Conservation (phyloP, 2,329 filamentous ascomycete genomes). For the Colletotrichum paranaense region DNA sequence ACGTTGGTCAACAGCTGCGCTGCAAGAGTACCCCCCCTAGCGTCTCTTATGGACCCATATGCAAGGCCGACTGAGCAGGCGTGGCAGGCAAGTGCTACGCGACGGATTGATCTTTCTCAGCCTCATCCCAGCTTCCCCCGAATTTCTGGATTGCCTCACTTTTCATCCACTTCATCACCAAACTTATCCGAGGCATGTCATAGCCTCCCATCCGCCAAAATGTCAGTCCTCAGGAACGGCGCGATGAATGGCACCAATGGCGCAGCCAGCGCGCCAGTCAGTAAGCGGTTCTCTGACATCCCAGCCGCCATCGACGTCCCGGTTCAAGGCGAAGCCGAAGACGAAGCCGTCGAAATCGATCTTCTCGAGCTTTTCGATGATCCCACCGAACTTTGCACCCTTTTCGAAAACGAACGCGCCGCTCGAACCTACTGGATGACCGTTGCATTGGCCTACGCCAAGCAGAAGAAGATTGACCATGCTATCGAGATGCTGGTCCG, state of each 20-base stretch:
- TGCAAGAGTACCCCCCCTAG: slow-evolving; percentile 13
- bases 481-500: slow-evolving; percentile 79
- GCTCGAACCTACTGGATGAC: slow-evolving; percentile 97
- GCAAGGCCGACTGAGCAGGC: slow-evolving; percentile 21
- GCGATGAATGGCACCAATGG: slow-evolving; percentile 58
- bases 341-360: slow-evolving; percentile 89
- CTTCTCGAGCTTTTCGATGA: slow-evolving; percentile 92
- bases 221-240: slow-evolving; percentile 58
- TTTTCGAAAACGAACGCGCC: slow-evolving; percentile 94
- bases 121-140: slow-evolving; percentile 30
- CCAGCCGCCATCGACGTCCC: slow-evolving; percentile 75
- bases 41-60: slow-evolving; percentile 4
- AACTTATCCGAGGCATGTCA: slow-evolving; percentile 30
- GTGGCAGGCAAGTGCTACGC: slow-evolving; percentile 4
- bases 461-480: slow-evolving; percentile 92
- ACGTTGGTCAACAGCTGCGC: slow-evolving; percentile 1
- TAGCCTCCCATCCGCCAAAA: slow-evolving; percentile 40
- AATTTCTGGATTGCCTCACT: slow-evolving; percentile 17
- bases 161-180: slow-evolving; percentile 12
- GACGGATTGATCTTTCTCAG: slow-evolving; percentile 32
- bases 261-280: slow-evolving; percentile 50
- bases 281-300: slow-evolving; percentile 73
- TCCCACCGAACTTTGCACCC: slow-evolving; percentile 91
- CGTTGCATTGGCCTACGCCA: slow-evolving; percentile 96
- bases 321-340: slow-evolving; percentile 72